phyloP scores from a whole-genome alignment of 768 basidiomycete genomes.

The Pleurotus pulmonarius region DNA sequence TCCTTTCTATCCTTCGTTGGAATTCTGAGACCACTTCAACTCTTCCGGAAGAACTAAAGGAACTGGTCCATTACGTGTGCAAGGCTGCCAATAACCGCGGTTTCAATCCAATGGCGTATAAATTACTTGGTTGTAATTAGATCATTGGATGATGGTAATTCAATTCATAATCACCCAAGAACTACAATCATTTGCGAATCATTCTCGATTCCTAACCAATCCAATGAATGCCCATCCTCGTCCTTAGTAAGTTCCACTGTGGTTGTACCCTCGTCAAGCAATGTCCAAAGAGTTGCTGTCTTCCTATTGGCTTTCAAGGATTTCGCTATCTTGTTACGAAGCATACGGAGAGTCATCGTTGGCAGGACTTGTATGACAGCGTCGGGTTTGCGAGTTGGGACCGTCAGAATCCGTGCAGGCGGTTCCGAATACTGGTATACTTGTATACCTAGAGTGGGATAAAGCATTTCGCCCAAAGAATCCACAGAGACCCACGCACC shows the following conservation, averaged over 20 bases:
- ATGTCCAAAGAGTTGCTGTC: slow-evolving; percentile 44
- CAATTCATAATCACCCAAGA: slow-evolving; percentile 13
- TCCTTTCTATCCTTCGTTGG: background rate
- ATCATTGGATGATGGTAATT: too few species aligned
- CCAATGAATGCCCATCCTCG: slow-evolving; percentile 50
- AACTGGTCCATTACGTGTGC: background rate
- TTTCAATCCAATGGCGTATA: too few species aligned
- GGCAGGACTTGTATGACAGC: slow-evolving; percentile 53
- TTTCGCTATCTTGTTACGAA: slow-evolving; percentile 65
- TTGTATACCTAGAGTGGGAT: slow-evolving; percentile 16
- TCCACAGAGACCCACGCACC: slow-evolving; percentile 32
- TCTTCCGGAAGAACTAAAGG: background rate
- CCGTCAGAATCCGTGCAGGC: background rate
- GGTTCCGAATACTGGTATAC: slow-evolving; percentile 17
- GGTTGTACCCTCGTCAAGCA: slow-evolving; percentile 44
- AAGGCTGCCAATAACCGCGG: too few species aligned
- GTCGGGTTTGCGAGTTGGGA: too few species aligned
- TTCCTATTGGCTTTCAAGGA: slow-evolving; percentile 22
- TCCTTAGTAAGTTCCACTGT: slow-evolving; percentile 40
- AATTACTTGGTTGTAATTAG: too few species aligned
- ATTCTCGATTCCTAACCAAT: slow-evolving; percentile 72
- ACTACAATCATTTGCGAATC: slow-evolving; percentile 14
- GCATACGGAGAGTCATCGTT: slow-evolving; percentile 60
- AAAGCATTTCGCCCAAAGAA: background rate
- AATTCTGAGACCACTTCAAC: background rate